phyloP scores from a whole-genome alignment of 1,284 basidiomycete species.

The Mycosarcoma mackinlayi region DNA sequence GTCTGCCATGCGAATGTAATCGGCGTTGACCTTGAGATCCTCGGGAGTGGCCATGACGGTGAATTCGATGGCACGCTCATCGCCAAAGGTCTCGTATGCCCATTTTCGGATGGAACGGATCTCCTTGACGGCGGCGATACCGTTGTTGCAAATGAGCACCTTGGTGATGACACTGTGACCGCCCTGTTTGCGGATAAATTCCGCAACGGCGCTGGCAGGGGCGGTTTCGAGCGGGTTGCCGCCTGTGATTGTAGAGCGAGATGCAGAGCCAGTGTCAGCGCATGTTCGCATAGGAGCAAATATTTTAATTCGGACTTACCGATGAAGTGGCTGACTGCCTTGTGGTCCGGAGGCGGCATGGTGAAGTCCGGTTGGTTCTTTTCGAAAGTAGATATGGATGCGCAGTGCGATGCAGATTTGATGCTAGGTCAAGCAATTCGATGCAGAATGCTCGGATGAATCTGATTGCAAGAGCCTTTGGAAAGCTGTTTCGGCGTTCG shows the following conservation, averaged over 20 bases:
- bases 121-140: constrained; percentile 99
- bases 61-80: constrained; percentile 95
- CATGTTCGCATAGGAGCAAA: not conserved
- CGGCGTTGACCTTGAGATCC: constrained; percentile 94
- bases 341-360: constrained; percentile 60
- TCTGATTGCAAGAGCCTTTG: not conserved
- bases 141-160: constrained; percentile 75
- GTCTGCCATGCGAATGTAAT: constrained; percentile 99
- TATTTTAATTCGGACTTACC: too few species aligned
- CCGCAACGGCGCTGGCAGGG: constrained; percentile 80
- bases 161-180: constrained; percentile 99
- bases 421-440: constrained; percentile 2
- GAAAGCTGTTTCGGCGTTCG: not conserved
- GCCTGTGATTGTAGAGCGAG: constrained; percentile 72
- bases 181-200: constrained; percentile 90
- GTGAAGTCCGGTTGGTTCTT: not conserved
- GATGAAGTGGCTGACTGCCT: constrained; percentile 62
- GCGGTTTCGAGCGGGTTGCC: constrained; percentile 90
- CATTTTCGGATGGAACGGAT: constrained; percentile 99
- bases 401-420: not conserved
- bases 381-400: too few species aligned
- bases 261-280: not conserved
- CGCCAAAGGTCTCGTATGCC: constrained; percentile 99
- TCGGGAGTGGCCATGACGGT: constrained; percentile 99
- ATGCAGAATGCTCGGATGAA: not conserved